These are phyloP conservation scores for Cordyceps fumosorosea DNA, from an alignment of 2,329 filamentous ascomycete species.

Conservation along the genomic window DNA sequence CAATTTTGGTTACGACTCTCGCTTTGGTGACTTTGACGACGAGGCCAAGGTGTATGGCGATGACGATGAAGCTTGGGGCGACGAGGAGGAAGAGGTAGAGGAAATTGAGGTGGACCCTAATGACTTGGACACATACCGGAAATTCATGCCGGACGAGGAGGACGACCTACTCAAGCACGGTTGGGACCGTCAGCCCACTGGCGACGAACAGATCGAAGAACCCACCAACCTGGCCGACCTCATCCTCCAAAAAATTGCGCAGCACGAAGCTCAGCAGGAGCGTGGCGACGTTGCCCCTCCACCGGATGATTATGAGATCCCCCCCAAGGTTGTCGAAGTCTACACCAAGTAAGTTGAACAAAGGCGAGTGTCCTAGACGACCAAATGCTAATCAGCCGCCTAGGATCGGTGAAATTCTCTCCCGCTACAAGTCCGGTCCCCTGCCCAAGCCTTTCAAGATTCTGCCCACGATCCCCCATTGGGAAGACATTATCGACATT, in stretches of 20 bases:
- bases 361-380: constrained; percentile 14
- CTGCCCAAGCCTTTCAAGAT: constrained; percentile 98
- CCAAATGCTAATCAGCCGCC: neutral
- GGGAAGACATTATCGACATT: constrained; percentile 80
- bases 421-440: constrained; percentile 91
- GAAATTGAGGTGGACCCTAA: constrained; percentile 79
- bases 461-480: constrained; percentile 81
- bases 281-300: constrained; percentile 37
- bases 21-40: constrained; percentile 55
- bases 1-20: constrained; percentile 71
- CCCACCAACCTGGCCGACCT: constrained; percentile 83
- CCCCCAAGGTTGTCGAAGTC: constrained; percentile 87
- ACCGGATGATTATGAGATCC: constrained; percentile 75
- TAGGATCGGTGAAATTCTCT: constrained; percentile 79
- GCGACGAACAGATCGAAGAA: constrained; percentile 39
- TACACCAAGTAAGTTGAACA: constrained; percentile 65
- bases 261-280: constrained; percentile 68
- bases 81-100: constrained; percentile 67
- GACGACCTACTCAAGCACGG: constrained; percentile 67
- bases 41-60: constrained; percentile 40
- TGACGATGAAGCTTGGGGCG: constrained; percentile 69
- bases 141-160: constrained; percentile 72
- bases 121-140: constrained; percentile 85
- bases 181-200: constrained; percentile 42
- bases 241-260: constrained; percentile 89